Evolutionary conservation across 1,284 basidiomycete species (phyloP), one percentile per base, ranked within the genome.

Genomic region (Malassezia nana): DNA sequence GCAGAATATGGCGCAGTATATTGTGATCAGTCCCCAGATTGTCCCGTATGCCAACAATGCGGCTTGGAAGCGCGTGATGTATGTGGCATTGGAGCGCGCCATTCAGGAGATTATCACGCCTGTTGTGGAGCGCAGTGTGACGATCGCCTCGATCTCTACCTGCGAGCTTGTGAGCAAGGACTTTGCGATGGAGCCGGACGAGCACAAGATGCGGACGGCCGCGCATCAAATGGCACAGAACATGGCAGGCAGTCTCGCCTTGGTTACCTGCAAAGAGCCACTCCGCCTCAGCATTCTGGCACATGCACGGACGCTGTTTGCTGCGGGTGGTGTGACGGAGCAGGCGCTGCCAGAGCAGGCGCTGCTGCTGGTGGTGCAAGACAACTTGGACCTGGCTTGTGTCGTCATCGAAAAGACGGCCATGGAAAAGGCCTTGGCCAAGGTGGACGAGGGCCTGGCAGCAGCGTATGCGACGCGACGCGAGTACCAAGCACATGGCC

Each of bases 261-360:
- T 96, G 47, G 94, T 99, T 22, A 98, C 94, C 15, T 98, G 92
- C 80, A 98, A 96, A 75, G 94, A 99, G 72, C 92, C 94, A 1
- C 77, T 99, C 56, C 85, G 90, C 67, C 87, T 84, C 69, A 91
- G 91, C 75, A 84, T 98, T 71, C 83, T 86, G n/a, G 83, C 81
- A 53, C 89, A 95, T 72, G 81, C 96, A 38, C 84, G 90, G 24
- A 81, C 84, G 44, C 50, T 74, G 40, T 64, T 74, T 32, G 67
- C 76, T 24, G 87, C 92, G 52, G 86, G 88, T 69, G 66, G 66
- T 28, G 66, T 69, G 52, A 66, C 57, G 43, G 67, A 69, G 60
- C 65, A 74, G 63, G 78, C 79, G 41, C 77, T 76, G 50, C 79
- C 76, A 31, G 80, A 79, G 63, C 78, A 76, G 40, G 78, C 78